These are phyloP conservation scores for Ustilago sp. DNA, from an alignment of 1,284 basidiomycete species.

Conservation along the genomic window DNA sequence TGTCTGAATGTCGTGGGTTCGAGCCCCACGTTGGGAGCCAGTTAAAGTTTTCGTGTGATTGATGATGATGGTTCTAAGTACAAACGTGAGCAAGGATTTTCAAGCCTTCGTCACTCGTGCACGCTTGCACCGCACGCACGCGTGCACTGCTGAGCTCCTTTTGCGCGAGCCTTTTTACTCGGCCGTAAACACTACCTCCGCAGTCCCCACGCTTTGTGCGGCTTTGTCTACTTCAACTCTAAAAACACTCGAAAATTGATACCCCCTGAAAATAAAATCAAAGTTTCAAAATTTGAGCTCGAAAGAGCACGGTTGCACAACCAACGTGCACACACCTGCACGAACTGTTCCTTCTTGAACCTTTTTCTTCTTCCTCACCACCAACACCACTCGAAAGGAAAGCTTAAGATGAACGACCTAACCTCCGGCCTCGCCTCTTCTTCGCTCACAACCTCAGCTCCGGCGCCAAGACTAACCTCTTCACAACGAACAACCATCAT, in stretches of 20 bases:
- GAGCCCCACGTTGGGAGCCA: too few relatives aligned
- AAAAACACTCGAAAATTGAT: background rate
- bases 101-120: too few relatives aligned
- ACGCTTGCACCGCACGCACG: too few relatives aligned
- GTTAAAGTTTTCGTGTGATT: too few relatives aligned
- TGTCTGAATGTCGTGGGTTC: too few relatives aligned
- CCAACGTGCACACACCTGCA: background rate
- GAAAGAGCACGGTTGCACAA: slow-evolving; percentile 4
- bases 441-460: background rate
- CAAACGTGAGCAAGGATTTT: too few relatives aligned
- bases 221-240: too few relatives aligned
- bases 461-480: background rate
- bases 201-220: too few relatives aligned
- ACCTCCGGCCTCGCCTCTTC: background rate
- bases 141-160: too few relatives aligned
- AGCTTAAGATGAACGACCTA: slow-evolving; percentile 18
- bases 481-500: slow-evolving; percentile 17
- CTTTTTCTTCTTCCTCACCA: background rate
- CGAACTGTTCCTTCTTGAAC: slow-evolving; percentile 1
- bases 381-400: background rate
- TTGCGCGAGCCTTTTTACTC: too few relatives aligned
- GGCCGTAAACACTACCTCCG: too few relatives aligned
- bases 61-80: too few relatives aligned
- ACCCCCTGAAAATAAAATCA: background rate
- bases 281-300: slow-evolving; percentile 4